Evolutionary conservation across 345 rosid species (phyloP), one percentile per base, ranked within the genome.

Genomic region (Arabidopsis arenosa): DNA sequence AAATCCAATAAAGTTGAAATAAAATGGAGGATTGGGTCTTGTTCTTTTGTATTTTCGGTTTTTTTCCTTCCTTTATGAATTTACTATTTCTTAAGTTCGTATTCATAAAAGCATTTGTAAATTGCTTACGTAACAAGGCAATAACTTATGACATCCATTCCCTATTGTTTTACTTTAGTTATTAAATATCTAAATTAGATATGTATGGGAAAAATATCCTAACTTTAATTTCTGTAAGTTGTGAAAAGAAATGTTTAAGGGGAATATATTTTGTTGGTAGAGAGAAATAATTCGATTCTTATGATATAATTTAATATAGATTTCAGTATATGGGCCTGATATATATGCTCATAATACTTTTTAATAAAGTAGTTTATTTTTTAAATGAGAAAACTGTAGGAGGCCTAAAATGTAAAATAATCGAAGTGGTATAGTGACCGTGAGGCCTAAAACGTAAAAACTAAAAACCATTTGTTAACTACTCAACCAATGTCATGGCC

Each of bases 1-100:
- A 64, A 70, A 77, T 56, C 76, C 72, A 65, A 33, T 57, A 13
- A 56, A 71, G 5, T 66, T 49, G 45, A 48, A 77, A 77, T 64
- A 57, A 49, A 66, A 64, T 48, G 72, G 55, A 75, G 18, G 5
- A 64, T 55, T 53, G 44, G 36, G 15, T 35, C 5, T 35, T 6
- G 30, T 56, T 70, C 44, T 55, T 63, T 23, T 40, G 6, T 28
- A 28, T 2, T 39, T 57, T 63, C 7, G 4, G 4, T 55, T 44
- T 30, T 15, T 17, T 5, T 54, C 4, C 6, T 33, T 10, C 23
- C 13, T 21, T 64, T 8, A 17, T 55, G n/a, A 36, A 5, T 65
- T 44, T n/a, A 32, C 14, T 15, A 39, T 18, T 23, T 61, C 3
- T 21, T 30, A 39, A 39, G 32, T 23, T 61, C 3, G 32, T 30